Evolutionary conservation across 2,329 filamentous ascomycete species (phyloP).

Genomic region (Cladosporium phlei): DNA sequence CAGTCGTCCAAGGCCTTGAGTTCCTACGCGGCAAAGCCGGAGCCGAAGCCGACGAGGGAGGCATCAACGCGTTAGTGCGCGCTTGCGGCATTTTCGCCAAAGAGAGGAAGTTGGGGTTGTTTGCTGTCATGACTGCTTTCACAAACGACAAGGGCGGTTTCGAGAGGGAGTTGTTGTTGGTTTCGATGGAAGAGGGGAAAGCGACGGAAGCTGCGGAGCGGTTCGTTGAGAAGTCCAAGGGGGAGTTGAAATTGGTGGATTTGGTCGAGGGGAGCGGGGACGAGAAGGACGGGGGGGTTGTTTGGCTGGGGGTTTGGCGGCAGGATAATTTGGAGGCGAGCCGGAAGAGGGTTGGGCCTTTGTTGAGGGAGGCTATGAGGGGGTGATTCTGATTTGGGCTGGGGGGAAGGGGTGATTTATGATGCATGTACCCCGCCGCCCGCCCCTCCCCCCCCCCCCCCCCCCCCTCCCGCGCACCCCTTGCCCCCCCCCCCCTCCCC

Average conservation of each 20-base stretch:
- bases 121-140: conserved; percentile 65
- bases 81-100: conserved; percentile 50
- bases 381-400: no score
- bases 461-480: no score
- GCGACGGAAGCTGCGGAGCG: conserved; percentile 48
- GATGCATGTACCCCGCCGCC: no score
- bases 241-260: conserved; percentile 52
- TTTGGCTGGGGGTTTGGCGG: conserved; percentile 60
- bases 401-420: no score
- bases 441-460: no score
- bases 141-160: conserved; percentile 52
- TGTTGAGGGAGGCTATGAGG: conserved; percentile 48
- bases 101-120: conserved; percentile 59
- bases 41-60: conserved; percentile 23
- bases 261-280: conserved; percentile 46
- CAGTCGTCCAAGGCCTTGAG: conserved; percentile 57
- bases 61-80: conserved; percentile 50
- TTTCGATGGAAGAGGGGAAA: conserved; percentile 45
- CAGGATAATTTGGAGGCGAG: conserved; percentile 58
- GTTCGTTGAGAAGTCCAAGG: conserved; percentile 48
- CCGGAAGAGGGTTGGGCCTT: conserved; percentile 59
- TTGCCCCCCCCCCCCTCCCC: no score
- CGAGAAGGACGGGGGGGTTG: conserved; percentile 29
- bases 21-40: conserved; percentile 44
- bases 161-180: conserved; percentile 64